phyloP scores from a whole-genome alignment of 2,329 filamentous ascomycete species.

The Botrytis pseudocinerea region DNA sequence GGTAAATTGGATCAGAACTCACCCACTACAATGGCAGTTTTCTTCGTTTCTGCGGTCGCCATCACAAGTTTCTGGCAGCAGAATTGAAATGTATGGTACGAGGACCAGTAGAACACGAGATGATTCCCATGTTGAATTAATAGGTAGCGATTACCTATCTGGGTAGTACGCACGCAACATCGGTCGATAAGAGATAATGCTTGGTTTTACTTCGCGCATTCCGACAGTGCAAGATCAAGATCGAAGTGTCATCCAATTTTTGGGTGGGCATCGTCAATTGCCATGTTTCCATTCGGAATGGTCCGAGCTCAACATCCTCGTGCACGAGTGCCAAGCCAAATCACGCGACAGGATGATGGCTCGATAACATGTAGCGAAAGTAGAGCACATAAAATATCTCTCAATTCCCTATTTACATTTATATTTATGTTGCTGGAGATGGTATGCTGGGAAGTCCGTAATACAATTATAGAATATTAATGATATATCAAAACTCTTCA shows the following conservation, averaged over 20 bases:
- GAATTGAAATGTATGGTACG: conserved; percentile 23
- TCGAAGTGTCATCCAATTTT: conserved; percentile 1
- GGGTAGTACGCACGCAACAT: background rate
- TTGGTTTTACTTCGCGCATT: background rate
- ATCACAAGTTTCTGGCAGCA: background rate
- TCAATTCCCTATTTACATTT: background rate
- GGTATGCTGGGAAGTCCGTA: background rate
- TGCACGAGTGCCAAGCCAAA: background rate
- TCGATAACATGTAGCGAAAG: background rate
- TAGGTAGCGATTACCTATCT: background rate
- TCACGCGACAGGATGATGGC: background rate
- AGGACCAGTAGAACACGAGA: conserved; percentile 24
- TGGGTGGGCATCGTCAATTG: background rate
- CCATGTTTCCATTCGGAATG: background rate
- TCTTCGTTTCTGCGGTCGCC: conserved; percentile 40
- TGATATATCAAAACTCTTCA: conserved; percentile 13
- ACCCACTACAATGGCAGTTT: conserved; percentile 57
- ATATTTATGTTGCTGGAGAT: background rate
- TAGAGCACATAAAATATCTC: background rate
- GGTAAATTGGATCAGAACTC: conserved; percentile 31
- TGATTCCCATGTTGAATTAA: conserved; percentile 31
- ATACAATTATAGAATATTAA: background rate
- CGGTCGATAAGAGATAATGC: background rate
- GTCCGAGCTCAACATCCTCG: conserved; percentile 9
- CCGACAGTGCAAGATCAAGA: background rate